These are phyloP conservation scores for Apocynum venetum DNA, from an alignment of 257 asterid genomes.

Conservation along the genomic window DNA sequence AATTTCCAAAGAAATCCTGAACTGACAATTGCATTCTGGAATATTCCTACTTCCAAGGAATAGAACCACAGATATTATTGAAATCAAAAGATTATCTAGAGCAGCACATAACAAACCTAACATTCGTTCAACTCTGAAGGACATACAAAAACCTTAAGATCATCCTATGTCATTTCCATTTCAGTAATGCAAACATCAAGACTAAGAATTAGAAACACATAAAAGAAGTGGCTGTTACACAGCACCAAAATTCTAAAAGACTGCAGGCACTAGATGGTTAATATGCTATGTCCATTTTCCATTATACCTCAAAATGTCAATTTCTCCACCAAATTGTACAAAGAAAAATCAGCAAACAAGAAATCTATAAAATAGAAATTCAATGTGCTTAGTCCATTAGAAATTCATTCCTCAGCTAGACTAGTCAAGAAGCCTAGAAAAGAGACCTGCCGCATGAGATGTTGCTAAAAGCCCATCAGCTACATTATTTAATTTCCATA, in stretches of 20 bases:
- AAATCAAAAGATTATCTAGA: neutral
- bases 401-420: neutral
- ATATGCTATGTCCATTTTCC: neutral
- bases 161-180: too few relatives aligned
- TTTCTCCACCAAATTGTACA: neutral
- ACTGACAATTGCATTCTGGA: too few relatives aligned
- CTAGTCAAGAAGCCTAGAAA: neutral
- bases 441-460: neutral
- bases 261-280: neutral
- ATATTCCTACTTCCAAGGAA: neutral
- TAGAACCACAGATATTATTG: neutral
- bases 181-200: too few relatives aligned
- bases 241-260: neutral
- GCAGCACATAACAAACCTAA: neutral
- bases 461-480: neutral
- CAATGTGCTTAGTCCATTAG: neutral
- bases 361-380: neutral
- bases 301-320: neutral
- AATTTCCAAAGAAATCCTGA: neutral
- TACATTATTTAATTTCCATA: neutral
- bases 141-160: too few relatives aligned
- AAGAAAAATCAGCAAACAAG: neutral
- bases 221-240: too few relatives aligned
- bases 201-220: too few relatives aligned
- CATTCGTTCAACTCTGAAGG: too few relatives aligned